Evolutionary conservation across 2,329 filamentous ascomycete species (phyloP), one percentile per base, ranked within the genome.

Genomic region (Fusarium bactridioides): DNA sequence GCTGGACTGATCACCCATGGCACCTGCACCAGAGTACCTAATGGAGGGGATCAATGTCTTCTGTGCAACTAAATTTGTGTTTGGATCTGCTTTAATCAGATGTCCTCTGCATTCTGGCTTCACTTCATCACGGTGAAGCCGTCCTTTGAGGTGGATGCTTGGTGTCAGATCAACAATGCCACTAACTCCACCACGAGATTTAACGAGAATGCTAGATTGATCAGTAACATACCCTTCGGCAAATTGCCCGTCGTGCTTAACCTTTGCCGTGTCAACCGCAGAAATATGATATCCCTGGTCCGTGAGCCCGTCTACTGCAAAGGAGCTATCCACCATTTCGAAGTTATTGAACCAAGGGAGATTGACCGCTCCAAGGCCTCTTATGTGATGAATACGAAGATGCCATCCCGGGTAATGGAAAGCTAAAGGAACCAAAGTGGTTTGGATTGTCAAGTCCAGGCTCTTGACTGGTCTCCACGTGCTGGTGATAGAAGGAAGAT

Each of bases 331-430:
- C 69, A 23, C 62, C 53, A 61, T 33, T 16, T 74, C 62, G 6
- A 72, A 43, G 3, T 41, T 44, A 5, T 74, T 60, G 1, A 61
- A 43, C 10, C 60, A 65, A 1, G 48, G 40, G 19, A 57, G 9
- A 11, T 45, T 33, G 7, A 18, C 33, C 4, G 10, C 4, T 4
- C 29, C 23, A 3, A 37, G 40, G 15, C 29, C 37, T 3, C 35
- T 45, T 10, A 74, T 56, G 0, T 64, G 66, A 50, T 80, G 79
- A 0, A 80, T 27, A 2, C 79, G 68, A 2, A 79, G 31, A 54
- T 81, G 78, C 79, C 79, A 81, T n/a, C 80, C 79, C 5, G 79
- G 78, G 74, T 77, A 80, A 7, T 72, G 58, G n/a, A 64, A 61
- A 13, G 74, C 74, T 0, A 80, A 77, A 3, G 79, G 76, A 3